A percentile compares a stretch with the other conserved stretches of the same genome.
These are phyloP conservation scores for Mycena citricolor DNA, from an alignment of 1,284 basidiomycete genomes.

Conservation along the genomic window DNA sequence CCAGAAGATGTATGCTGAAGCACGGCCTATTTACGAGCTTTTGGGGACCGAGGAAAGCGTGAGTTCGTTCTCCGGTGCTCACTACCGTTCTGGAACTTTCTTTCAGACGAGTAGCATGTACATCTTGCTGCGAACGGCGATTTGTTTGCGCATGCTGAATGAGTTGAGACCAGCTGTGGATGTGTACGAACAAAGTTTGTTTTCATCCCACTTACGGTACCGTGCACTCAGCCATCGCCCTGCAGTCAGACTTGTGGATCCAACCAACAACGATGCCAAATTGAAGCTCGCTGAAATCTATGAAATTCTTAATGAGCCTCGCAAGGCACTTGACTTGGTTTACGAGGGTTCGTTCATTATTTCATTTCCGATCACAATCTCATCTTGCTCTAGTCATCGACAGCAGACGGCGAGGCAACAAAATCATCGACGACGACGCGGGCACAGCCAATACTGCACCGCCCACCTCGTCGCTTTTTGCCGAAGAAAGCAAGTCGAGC, in stretches of 20 bases:
- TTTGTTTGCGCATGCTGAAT: slow-evolving; percentile 73
- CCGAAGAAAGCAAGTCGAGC: slow-evolving; percentile 51
- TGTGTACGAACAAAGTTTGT: slow-evolving; percentile 61
- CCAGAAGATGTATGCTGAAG: slow-evolving; percentile 68
- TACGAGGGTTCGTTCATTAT: slow-evolving; percentile 68
- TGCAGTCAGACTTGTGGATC: slow-evolving; percentile 72
- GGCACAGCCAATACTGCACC: slow-evolving; percentile 29
- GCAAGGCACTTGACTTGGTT: slow-evolving; percentile 83
- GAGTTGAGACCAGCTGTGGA: slow-evolving; percentile 76
- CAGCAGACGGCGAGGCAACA: slow-evolving; percentile 50
- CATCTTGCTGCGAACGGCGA: slow-evolving; percentile 67
- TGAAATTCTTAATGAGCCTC: slow-evolving; percentile 78
- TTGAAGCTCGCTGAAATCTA: slow-evolving; percentile 89
- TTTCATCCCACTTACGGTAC: not conserved
- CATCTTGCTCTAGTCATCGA: slow-evolving; percentile 55
- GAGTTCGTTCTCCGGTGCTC: slow-evolving; percentile 25
- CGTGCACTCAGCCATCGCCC: slow-evolving; percentile 4
- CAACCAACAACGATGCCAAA: slow-evolving; percentile 77
- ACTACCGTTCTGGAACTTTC: not conserved
- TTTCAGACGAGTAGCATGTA: slow-evolving; percentile 66
- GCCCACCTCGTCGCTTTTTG: slow-evolving; percentile 49
- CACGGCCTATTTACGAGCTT: slow-evolving; percentile 75
- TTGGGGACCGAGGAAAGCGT: slow-evolving; percentile 75
- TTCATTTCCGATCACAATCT: not conserved
- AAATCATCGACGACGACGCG: slow-evolving; percentile 22